Base-by-base conservation (phyloP, 2,329 filamentous ascomycete species). In the Trichoderma brevicompactum region DNA sequence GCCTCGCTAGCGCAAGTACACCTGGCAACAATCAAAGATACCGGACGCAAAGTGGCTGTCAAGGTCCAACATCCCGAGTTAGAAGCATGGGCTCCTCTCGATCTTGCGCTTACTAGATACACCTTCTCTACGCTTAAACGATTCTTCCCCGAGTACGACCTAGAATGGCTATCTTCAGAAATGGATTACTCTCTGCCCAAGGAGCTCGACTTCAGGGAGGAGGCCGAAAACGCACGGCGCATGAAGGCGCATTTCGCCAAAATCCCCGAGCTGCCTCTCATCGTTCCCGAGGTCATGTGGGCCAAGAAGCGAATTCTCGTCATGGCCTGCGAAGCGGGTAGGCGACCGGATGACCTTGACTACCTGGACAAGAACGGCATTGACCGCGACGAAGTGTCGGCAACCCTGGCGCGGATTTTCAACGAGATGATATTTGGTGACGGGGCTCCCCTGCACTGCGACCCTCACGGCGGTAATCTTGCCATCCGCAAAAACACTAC, bases 361-460 rank as follows among this genome's bases (percentile, higher is more conserved):
- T 98, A 91, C 74, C 82, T 99, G 3, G 95, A 98, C 76, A 81
- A 84, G 7, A 91, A 96, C 75, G 85, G 87, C 65, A 99, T 99
- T 74, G 92, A 96, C 77, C 88, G 95, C 19, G 95, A 98, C 74
- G 94, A 98, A 77, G 95, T 99, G 5, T 96, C 94, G 0, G 94
- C 94, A 1, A 91, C 93, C 0, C 82, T 99, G 4, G 90, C 95
- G 0, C 88, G 89, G 66, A 92, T 99, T 66, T 99, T 99, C 84
- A 99, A 99, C 81, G 94, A 98, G 76, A 99, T 99, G 95, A 97
- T 99, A 70, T 99, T 99, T 70, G 94, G 94, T 55, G 86, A 89
- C 60, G 85, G 89, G 66, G 94, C 94, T 0, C 93, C 95, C 0
- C 81, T 99, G 44, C 95, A 99, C 79, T 99, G 95, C 79, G 95